These are phyloP conservation scores for Pleurozium schreberi DNA, from an alignment of 225 moss, liverwort and hornwort species.

Conservation along the genomic window DNA sequence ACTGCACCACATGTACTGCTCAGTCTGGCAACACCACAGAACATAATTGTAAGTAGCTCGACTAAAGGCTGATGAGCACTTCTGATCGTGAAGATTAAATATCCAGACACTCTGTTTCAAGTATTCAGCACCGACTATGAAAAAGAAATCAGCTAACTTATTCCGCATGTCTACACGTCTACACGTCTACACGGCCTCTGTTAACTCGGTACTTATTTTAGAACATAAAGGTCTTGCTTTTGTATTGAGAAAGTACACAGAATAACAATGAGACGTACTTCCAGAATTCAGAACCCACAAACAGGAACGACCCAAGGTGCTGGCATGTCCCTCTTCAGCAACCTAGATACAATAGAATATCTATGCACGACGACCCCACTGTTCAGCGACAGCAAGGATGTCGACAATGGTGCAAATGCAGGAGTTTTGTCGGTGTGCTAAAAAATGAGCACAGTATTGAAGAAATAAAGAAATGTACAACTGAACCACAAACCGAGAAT, in stretches of 20 bases:
- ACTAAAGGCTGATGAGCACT: neutral
- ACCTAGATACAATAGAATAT: neutral
- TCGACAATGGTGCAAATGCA: neutral
- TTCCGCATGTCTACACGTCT: neutral
- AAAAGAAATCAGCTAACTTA: neutral
- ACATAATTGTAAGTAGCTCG: neutral
- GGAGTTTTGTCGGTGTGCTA: neutral
- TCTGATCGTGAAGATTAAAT: neutral
- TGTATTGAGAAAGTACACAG: neutral
- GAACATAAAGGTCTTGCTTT: neutral
- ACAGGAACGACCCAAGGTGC: neutral
- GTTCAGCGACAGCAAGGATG: neutral
- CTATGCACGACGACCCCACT: neutral
- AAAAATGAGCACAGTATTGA: neutral
- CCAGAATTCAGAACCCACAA: neutral
- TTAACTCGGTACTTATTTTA: neutral
- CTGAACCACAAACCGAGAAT: neutral
- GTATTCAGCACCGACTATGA: neutral
- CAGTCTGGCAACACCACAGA: neutral
- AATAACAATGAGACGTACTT: neutral
- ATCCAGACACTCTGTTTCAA: neutral
- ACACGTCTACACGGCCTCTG: neutral
- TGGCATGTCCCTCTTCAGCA: neutral
- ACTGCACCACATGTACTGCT: neutral
- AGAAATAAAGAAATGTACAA: neutral